phyloP scores from a whole-genome alignment of 2,329 filamentous ascomycete genomes.

The Aspergillus pseudoterreus region DNA sequence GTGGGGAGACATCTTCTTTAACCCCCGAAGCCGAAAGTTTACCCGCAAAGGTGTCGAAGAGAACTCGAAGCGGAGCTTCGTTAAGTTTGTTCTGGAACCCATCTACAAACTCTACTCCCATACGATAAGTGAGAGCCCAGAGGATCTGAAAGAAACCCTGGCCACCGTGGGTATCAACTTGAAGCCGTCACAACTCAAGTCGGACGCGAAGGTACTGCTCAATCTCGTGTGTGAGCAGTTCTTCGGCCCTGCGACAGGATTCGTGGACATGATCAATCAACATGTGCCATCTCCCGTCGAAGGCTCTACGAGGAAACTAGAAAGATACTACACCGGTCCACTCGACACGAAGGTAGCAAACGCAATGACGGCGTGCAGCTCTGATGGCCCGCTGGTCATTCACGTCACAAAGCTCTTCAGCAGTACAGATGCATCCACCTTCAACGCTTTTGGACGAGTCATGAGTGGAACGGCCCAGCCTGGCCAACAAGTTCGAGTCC shows the following conservation, averaged over 20 bases:
- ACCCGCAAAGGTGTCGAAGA: constrained; percentile 83
- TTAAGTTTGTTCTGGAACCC: constrained; percentile 91
- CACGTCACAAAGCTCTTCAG: constrained; percentile 93
- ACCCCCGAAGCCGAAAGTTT: constrained; percentile 84
- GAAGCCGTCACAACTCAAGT: constrained; percentile 89
- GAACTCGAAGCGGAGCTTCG: constrained; percentile 77
- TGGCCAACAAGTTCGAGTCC: constrained; percentile 78
- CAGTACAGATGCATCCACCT: constrained; percentile 82
- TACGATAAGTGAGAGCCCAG: constrained; percentile 84
- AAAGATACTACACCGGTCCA: constrained; percentile 89
- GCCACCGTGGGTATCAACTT: constrained; percentile 75
- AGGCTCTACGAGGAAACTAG: constrained; percentile 70
- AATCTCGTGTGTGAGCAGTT: constrained; percentile 92
- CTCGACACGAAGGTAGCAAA: constrained; percentile 74
- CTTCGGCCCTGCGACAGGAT: constrained; percentile 83
- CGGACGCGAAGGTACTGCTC: constrained; percentile 82
- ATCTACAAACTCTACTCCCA: constrained; percentile 98
- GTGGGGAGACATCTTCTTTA: constrained; percentile 98
- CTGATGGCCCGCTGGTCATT: constrained; percentile 86
- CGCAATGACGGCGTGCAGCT: constrained; percentile 77
- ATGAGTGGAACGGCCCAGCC: constrained; percentile 86
- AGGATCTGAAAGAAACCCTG: constrained; percentile 76
- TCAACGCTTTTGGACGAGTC: constrained; percentile 85
- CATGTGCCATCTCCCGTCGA: constrained; percentile 85
- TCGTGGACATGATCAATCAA: constrained; percentile 91